Base-by-base conservation (phyloP, 129 eudicot species). In the Chrysanthemum makinoi region DNA sequence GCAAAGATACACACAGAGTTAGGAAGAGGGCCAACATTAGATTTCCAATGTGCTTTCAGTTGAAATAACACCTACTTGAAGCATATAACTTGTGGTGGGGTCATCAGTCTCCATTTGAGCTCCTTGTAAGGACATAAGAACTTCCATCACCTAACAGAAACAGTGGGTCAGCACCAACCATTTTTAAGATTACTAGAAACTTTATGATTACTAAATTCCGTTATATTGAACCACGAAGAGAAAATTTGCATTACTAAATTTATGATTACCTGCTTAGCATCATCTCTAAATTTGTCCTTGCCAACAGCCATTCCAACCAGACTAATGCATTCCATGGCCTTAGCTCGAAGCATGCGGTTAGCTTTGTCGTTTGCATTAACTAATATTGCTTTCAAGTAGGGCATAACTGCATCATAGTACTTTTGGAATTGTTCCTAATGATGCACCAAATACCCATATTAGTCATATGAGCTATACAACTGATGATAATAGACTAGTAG, bases 261-360 rank as follows among this genome's bases (percentile, higher is more conserved):
- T n/a, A 5, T 66, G 49, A 74, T 75, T 14, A 87, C 99, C 96
- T 94, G 97, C 82, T 90, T 94, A 8, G 99, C 99, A 20, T 94
- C 99, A 30, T 94, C 97, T 83, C 96, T 86, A 75, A 94, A 94
- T 73, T 86, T 94, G 52, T 94, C 99, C 82, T 94, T 94, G 72
- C 99, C 99, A 81, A 94, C 99, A 54, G 99, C 99, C 99, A 94
- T 94, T 68, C 99, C 99, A 58, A 94, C 99, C 82, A 94, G 86
- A 76, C 99, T 94, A 74, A 94, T 90, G 81, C 99, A 94, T 69
- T 94, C 99, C 99, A 94, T 94, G 50, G 99, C 99, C 84, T 94
- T 94, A 30, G 99, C 99, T 73, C 99, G 92, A 75, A 94, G 97
- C 97, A 94, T 94, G 44, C 99, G 99, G 77, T 94, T 94, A 65